phyloP scores from a whole-genome alignment of 768 basidiomycete species.

The Termitomyces sp. region DNA sequence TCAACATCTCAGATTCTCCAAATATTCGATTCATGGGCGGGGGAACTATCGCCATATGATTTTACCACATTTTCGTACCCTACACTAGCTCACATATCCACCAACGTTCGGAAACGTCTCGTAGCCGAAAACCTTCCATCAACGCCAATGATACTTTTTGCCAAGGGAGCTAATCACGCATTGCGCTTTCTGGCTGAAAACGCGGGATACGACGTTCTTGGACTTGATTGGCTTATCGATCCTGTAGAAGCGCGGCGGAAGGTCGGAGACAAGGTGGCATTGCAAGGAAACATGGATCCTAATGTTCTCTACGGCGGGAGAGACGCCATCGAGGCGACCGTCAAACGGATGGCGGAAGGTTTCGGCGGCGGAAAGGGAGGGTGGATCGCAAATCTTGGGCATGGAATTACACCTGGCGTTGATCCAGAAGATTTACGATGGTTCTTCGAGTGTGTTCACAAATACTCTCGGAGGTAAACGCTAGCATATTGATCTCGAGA shows the following conservation, averaged over 20 bases:
- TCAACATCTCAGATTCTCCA: slow-evolving; percentile 67
- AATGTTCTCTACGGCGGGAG: slow-evolving; percentile 78
- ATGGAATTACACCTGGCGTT: slow-evolving; percentile 95
- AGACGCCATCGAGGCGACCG: slow-evolving; percentile 81
- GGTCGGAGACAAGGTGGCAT: slow-evolving; percentile 55
- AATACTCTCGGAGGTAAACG: slow-evolving; percentile 46
- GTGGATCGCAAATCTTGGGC: slow-evolving; percentile 98
- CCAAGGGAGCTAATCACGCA: slow-evolving; percentile 87
- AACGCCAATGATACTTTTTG: slow-evolving; percentile 87
- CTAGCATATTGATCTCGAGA: too few species aligned
- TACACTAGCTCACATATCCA: slow-evolving; percentile 66
- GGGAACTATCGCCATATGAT: slow-evolving; percentile 86
- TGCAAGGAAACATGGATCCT: slow-evolving; percentile 96
- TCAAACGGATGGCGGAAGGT: slow-evolving; percentile 75
- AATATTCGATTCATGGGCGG: slow-evolving; percentile 96
- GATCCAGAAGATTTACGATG: slow-evolving; percentile 89
- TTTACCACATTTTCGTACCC: slow-evolving; percentile 84
- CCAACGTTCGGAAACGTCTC: slow-evolving; percentile 59
- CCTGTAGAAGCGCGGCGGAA: slow-evolving; percentile 62
- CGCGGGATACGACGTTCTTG: slow-evolving; percentile 81
- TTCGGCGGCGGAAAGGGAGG: slow-evolving; percentile 64
- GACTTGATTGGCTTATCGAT: slow-evolving; percentile 89
- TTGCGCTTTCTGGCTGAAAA: slow-evolving; percentile 53
- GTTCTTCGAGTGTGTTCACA: slow-evolving; percentile 89
- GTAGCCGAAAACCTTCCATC: slow-evolving; percentile 42